Evolutionary conservation across 2,329 filamentous ascomycete species (phyloP).

Genomic region (Penicillium palitans): DNA sequence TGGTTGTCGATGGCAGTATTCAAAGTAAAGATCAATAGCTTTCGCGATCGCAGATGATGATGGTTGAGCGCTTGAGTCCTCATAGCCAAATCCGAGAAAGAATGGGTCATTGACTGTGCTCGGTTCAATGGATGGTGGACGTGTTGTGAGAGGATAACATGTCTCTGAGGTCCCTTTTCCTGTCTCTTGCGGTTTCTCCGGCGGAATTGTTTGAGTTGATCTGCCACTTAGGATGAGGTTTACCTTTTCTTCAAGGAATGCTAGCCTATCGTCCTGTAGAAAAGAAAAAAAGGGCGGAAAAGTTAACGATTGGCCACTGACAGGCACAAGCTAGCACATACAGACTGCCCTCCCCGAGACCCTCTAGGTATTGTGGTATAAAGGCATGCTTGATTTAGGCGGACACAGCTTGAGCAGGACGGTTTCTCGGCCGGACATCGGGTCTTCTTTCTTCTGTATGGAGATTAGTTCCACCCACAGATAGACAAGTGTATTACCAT

Average conservation of each 20-base stretch:
- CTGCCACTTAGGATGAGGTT: slow-evolving; percentile 51
- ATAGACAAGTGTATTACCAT: slow-evolving; percentile 9
- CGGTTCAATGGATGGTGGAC: slow-evolving; percentile 22
- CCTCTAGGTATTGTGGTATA: slow-evolving; percentile 43
- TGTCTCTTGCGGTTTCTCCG: slow-evolving; percentile 7
- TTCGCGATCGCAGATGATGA: slow-evolving; percentile 26
- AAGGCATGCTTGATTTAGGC: slow-evolving; percentile 51
- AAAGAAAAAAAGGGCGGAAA: too few species aligned
- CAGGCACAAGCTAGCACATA: slow-evolving; percentile 27
- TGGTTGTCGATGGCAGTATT: slow-evolving; percentile 41
- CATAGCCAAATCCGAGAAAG: slow-evolving; percentile 25
- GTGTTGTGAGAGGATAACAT: slow-evolving; percentile 18
- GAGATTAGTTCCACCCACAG: slow-evolving; percentile 11
- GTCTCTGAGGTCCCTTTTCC: slow-evolving; percentile 15
- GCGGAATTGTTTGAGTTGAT: slow-evolving; percentile 19
- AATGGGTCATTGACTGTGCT: slow-evolving; percentile 23
- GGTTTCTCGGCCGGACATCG: slow-evolving; percentile 56
- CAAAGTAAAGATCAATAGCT: slow-evolving; percentile 37
- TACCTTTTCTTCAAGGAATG: slow-evolving; percentile 54
- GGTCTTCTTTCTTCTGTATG: slow-evolving; percentile 50
- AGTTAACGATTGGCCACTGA: slow-evolving; percentile 5
- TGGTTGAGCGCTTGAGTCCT: slow-evolving; percentile 26
- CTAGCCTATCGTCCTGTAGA: slow-evolving; percentile 52
- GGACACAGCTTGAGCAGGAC: slow-evolving; percentile 53
- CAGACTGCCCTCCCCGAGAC: slow-evolving; percentile 48